Evolutionary conservation across 1,284 basidiomycete genomes (phyloP).

Genomic region (Termitomyces sp.): DNA sequence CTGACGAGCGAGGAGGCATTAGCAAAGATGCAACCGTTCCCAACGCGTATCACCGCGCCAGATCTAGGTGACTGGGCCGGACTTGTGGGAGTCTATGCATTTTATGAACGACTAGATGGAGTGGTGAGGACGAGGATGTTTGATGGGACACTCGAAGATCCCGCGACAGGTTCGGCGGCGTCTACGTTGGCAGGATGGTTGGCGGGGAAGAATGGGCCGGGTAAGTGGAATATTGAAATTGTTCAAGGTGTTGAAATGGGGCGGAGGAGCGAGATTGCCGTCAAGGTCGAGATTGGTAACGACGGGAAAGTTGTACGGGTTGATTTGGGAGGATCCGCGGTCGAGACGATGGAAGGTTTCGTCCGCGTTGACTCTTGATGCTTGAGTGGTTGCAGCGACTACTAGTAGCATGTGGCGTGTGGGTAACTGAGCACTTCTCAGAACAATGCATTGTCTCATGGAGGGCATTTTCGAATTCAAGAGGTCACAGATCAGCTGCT

Average conservation of each 20-base stretch:
- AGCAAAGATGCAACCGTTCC: constrained; percentile 22
- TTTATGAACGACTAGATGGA: constrained; percentile 22
- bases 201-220: constrained; percentile 28
- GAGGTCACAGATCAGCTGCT: neutral
- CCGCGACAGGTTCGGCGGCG: constrained; percentile 43
- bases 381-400: neutral
- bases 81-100: constrained; percentile 33
- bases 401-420: neutral
- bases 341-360: constrained; percentile 32
- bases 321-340: constrained; percentile 33
- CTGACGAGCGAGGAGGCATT: constrained; percentile 34
- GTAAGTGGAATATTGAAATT: constrained; percentile 31
- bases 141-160: constrained; percentile 33
- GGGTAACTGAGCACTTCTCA: neutral
- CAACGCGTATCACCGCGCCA: constrained; percentile 20
- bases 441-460: too few species aligned
- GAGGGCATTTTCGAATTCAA: neutral
- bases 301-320: constrained; percentile 27
- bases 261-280: constrained; percentile 35
- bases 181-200: constrained; percentile 37
- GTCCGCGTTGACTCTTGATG: constrained; percentile 2
- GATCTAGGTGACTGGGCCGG: constrained; percentile 34
- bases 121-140: constrained; percentile 37
- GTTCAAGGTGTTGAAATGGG: constrained; percentile 43
- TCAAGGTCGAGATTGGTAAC: constrained; percentile 29